Evolutionary conservation across 2,329 filamentous ascomycete species (phyloP).

Genomic region (Fusarium annulatum): DNA sequence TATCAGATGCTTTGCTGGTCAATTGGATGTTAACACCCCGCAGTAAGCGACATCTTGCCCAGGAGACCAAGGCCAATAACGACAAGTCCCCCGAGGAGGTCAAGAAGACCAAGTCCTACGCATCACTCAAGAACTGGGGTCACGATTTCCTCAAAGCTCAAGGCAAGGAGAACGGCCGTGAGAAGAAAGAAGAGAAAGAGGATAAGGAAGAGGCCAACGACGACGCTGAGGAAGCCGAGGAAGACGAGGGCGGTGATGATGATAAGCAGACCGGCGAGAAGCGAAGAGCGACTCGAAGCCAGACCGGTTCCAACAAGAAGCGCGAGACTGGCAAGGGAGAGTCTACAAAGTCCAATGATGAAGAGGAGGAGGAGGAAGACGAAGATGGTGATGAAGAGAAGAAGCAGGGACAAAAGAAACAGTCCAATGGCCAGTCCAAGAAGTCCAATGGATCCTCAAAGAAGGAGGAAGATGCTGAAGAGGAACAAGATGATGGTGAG

Average conservation of each 20-base stretch:
- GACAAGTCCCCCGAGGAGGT: slow-evolving; percentile 60
- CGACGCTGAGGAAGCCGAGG: slow-evolving; percentile 1
- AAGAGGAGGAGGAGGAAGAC: slow-evolving; percentile 15
- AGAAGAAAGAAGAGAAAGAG: slow-evolving; percentile 23
- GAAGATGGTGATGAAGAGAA: slow-evolving; percentile 21
- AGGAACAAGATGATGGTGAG: slow-evolving; percentile 1
- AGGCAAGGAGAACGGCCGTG: slow-evolving; percentile 16
- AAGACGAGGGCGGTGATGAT: slow-evolving; percentile 19
- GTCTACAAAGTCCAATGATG: slow-evolving; percentile 33
- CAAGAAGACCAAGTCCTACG: slow-evolving; percentile 64
- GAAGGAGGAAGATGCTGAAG: slow-evolving; percentile 12
- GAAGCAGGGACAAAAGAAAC: slow-evolving; percentile 10
- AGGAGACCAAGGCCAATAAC: slow-evolving; percentile 68
- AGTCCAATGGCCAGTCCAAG: slow-evolving; percentile 18
- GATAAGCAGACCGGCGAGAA: slow-evolving; percentile 42
- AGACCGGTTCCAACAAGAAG: slow-evolving; percentile 48
- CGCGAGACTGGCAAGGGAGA: slow-evolving; percentile 45
- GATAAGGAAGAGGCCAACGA: slow-evolving; percentile 15
- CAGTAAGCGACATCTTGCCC: slow-evolving; percentile 72
- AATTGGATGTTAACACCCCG: neutral
- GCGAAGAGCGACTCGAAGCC: slow-evolving; percentile 37
- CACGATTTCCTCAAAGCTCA: slow-evolving; percentile 62
- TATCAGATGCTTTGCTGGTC: rapidly evolving
- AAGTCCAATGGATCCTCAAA: slow-evolving; percentile 13
- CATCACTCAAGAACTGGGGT: slow-evolving; percentile 72